Conservation (phyloP, 2,329 filamentous ascomycete species). For the Aspergillus bombycis region DNA sequence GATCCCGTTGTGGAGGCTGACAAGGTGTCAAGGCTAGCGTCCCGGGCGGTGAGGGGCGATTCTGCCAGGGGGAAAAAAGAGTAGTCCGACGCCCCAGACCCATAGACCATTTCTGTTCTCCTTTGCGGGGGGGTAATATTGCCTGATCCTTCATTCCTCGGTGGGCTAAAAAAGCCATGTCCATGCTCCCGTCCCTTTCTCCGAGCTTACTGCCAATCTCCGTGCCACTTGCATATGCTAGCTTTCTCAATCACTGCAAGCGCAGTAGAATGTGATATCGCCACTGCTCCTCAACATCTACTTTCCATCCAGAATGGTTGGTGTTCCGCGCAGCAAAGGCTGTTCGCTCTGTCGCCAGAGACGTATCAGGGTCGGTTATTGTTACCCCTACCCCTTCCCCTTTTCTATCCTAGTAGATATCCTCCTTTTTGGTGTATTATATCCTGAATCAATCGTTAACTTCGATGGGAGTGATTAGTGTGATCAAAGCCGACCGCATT, state of each 20-base stretch:
- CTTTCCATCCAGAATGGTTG: constrained; percentile 31
- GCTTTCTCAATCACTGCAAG: not conserved
- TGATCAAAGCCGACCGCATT: constrained; percentile 30
- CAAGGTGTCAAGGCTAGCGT: not conserved
- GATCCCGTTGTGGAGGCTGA: not conserved
- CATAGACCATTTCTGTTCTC: not conserved
- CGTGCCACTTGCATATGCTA: not conserved
- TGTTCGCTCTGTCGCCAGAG: constrained; percentile 39
- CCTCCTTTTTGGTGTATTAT: not conserved
- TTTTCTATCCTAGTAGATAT: not conserved
- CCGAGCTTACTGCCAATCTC: not conserved
- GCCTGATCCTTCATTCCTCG: not conserved
- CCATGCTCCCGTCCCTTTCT: not conserved
- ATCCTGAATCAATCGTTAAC: not conserved
- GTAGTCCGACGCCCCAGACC: not conserved
- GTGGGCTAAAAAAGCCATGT: not conserved
- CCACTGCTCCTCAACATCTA: not conserved
- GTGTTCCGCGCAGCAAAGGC: constrained; percentile 41
- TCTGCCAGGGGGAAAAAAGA: not conserved
- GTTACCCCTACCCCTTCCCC: not conserved
- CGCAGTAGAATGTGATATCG: not conserved
- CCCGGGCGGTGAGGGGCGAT: not conserved
- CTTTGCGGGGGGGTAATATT: not conserved
- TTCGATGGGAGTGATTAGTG: constrained; percentile 20
- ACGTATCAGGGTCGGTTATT: constrained; percentile 31